Base-by-base conservation (phyloP, 768 basidiomycete genomes). In the Boletus vinaceobasis region DNA sequence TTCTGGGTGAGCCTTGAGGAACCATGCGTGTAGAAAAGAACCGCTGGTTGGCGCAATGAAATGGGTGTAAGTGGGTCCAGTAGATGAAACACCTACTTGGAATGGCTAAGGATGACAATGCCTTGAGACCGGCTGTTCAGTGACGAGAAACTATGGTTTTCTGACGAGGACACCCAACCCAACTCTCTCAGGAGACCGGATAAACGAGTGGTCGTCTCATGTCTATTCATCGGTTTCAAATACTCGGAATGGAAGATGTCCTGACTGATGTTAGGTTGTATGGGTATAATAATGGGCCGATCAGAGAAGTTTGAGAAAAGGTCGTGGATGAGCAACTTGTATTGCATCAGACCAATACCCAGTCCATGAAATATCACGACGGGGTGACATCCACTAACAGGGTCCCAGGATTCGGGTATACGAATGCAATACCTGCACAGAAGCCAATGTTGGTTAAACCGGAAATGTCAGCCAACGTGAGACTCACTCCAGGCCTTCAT, bases 181-280 rank as follows among this genome's bases (percentile, higher is more conserved):
- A 92, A 76, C 52, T 80, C 68, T 32, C 71, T 67, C 38, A 93
- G 68, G 33, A 93, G 73, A 26, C 68, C 71, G 10, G 80, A 83
- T 23, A 97, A 67, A 31, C 75, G 72, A 23, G 75, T 63, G 3
- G 85, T 80, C 57, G 83, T 82, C 60, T 88, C 80, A 48, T 76
- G 71, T 37, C 85, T 78, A n/a, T 71, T 76, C 71, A 85, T 82
- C 0, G 95, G 94, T 33, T 77, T 70, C 40, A 97, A 74, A 72
- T 85, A 93, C 4, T 74, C 72, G 1, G 81, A 77, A 62, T 93
- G 87, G 67, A 96, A 90, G 62, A 97, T 78, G 53, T 87, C 77
- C 71, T 95, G 93, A 60, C 88, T 89, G 63, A 94, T 84, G 62
- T 93, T 88, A 0, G 92, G 92, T 60, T 95, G 92, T 5, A 97